Conservation (phyloP, 139 green algal species). For the Eudorina sp. region DNA sequence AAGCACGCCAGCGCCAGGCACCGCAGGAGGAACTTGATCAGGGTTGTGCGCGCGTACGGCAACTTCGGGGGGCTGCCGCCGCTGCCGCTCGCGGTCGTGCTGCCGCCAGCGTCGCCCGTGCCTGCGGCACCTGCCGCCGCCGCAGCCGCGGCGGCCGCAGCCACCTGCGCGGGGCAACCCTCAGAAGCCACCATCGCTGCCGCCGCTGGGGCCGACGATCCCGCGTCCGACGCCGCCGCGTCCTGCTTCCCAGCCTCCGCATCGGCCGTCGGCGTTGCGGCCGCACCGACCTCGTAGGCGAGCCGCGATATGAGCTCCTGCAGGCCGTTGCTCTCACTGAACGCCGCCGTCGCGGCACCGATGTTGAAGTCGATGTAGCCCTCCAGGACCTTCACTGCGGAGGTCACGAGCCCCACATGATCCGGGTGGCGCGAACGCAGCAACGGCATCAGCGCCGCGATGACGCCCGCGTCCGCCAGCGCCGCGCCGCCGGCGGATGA, state of each 20-base stretch:
- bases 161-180: not conserved
- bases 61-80: constrained; percentile 38
- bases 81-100: not conserved
- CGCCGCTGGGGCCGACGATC: not conserved
- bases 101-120: not conserved
- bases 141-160: not conserved
- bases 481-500: constrained; percentile 76
- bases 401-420: constrained; percentile 82
- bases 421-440: constrained; percentile 65
- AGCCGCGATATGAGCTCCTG: constrained; percentile 81
- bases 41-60: constrained; percentile 74
- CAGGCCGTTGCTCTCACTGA: constrained; percentile 90
- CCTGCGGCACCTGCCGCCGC: not conserved
- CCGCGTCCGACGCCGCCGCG: not conserved
- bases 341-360: constrained; percentile 68
- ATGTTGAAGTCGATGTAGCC: constrained; percentile 90
- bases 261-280: not conserved
- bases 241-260: not conserved
- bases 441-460: constrained; percentile 89
- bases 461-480: constrained; percentile 87
- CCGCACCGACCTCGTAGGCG: constrained; percentile 75
- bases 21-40: constrained; percentile 94
- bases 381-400: constrained; percentile 87
- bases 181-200: not conserved
- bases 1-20: constrained; percentile 88